phyloP scores from a whole-genome alignment of 805 yeast species.

The Sungouiozyma intestinalis region DNA sequence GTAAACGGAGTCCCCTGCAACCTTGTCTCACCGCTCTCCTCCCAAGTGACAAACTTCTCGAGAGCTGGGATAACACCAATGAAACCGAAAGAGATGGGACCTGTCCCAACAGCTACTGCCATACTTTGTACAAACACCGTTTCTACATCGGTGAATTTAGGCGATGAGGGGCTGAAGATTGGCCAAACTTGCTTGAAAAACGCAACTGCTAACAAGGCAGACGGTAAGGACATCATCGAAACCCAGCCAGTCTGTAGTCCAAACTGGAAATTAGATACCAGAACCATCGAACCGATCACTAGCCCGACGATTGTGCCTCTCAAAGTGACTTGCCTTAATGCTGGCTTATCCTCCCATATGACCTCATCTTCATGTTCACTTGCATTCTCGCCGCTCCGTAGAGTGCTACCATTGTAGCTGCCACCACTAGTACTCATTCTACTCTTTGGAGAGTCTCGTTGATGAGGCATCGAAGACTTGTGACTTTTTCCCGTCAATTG shows the following conservation, averaged over 20 bases:
- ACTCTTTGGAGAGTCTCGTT: no score
- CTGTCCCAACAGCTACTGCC: conserved; percentile 96
- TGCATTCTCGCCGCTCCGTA: not conserved
- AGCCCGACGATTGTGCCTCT: conserved; percentile 71
- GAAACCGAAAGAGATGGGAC: conserved; percentile 89
- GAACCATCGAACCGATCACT: conserved; percentile 73
- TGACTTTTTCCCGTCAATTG: no score
- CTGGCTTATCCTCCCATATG: conserved; percentile 40
- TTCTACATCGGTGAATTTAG: conserved; percentile 76
- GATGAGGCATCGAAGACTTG: no score
- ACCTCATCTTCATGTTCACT: not conserved
- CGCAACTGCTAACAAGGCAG: conserved; percentile 81
- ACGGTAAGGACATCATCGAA: conserved; percentile 96
- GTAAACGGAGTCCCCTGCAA: conserved; percentile 28
- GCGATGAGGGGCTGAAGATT: conserved; percentile 19
- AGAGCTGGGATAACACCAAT: conserved; percentile 95
- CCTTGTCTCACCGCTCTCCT: conserved; percentile 56
- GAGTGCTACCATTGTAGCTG: not conserved
- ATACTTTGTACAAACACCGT: conserved; percentile 86
- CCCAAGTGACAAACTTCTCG: conserved; percentile 70
- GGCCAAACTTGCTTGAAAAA: conserved; percentile 52
- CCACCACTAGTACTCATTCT: no score
- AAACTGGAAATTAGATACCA: conserved; percentile 87
- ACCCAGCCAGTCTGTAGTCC: conserved; percentile 99
- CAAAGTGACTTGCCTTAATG: conserved; percentile 54